Conservation (phyloP, 2,329 filamentous ascomycete species). For the Xylaria multiplex region DNA sequence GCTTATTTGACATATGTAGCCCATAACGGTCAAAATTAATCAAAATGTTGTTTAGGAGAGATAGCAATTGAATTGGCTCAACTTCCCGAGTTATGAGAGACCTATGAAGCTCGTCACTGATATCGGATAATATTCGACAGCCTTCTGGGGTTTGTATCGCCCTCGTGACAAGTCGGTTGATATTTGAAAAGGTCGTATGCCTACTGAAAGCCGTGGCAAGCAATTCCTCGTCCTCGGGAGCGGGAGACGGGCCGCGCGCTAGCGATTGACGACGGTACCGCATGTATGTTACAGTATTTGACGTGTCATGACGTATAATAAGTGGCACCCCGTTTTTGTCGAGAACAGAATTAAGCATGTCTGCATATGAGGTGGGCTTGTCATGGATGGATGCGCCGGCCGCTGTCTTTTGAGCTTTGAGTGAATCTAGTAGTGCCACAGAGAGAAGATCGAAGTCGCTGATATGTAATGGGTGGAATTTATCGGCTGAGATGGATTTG, state of each 20-base stretch:
- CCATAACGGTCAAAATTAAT: constrained; percentile 47
- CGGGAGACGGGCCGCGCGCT: background rate
- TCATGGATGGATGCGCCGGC: background rate
- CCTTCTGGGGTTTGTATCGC: constrained; percentile 38
- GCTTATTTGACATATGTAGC: constrained; percentile 41
- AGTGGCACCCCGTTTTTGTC: constrained; percentile 46
- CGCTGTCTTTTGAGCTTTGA: constrained; percentile 2
- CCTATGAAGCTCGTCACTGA: constrained; percentile 19
- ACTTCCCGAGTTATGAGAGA: constrained; percentile 21
- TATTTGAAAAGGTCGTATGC: constrained; percentile 33
- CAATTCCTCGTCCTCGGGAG: background rate
- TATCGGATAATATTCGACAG: constrained; percentile 28
- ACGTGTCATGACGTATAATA: constrained; percentile 29
- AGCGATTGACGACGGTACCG: constrained; percentile 42
- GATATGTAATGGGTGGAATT: constrained; percentile 52
- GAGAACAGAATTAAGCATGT: constrained; percentile 32
- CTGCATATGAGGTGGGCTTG: background rate
- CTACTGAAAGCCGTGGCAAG: constrained; percentile 27
- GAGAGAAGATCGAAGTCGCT: constrained; percentile 57
- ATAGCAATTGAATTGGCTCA: constrained; percentile 43
- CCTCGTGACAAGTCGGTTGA: constrained; percentile 43
- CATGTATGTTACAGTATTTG: constrained; percentile 44
- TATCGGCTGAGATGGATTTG: constrained; percentile 23
- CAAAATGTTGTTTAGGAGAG: constrained; percentile 55
- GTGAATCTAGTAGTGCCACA: constrained; percentile 47